Evolutionary conservation across 768 basidiomycete species (phyloP).

Genomic region (Chalciporus piperatus): DNA sequence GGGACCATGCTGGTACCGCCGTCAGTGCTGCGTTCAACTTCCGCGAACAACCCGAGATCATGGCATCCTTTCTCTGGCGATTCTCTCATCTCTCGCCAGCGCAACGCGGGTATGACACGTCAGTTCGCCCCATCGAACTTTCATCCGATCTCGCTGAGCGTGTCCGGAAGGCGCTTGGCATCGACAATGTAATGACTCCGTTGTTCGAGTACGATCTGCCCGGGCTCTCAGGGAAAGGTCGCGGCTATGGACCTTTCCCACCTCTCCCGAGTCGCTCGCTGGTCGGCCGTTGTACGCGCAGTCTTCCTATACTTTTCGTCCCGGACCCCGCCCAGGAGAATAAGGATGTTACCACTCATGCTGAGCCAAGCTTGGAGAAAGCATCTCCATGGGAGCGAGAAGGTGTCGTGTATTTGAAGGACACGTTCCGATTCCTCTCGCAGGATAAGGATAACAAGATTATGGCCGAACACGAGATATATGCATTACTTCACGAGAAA

Average conservation of each 20-base stretch:
- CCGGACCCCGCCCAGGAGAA: neutral
- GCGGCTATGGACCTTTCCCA: neutral
- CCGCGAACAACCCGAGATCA: neutral
- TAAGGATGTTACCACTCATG: neutral
- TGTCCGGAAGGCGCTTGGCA: neutral
- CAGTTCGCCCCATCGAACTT: neutral
- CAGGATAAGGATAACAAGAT: neutral
- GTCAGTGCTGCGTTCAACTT: constrained; percentile 1
- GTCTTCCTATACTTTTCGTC: neutral
- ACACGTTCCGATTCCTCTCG: constrained; percentile 5
- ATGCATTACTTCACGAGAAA: neutral
- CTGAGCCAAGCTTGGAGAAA: too few relatives aligned
- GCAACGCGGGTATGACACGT: neutral
- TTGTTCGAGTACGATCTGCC: neutral
- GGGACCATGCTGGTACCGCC: constrained; percentile 28
- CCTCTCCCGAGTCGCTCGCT: neutral
- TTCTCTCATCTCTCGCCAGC: neutral
- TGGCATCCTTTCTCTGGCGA: constrained; percentile 3
- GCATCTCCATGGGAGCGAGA: neutral
- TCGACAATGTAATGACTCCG: too few relatives aligned
- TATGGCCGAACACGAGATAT: constrained; percentile 2
- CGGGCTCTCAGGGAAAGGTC: too few relatives aligned
- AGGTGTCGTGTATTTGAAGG: neutral
- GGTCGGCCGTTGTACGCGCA: constrained; percentile 1
- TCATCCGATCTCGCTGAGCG: neutral